Conservation (phyloP, 495 filamentous ascomycete species). For the Lasiosphaeria hispida region DNA sequence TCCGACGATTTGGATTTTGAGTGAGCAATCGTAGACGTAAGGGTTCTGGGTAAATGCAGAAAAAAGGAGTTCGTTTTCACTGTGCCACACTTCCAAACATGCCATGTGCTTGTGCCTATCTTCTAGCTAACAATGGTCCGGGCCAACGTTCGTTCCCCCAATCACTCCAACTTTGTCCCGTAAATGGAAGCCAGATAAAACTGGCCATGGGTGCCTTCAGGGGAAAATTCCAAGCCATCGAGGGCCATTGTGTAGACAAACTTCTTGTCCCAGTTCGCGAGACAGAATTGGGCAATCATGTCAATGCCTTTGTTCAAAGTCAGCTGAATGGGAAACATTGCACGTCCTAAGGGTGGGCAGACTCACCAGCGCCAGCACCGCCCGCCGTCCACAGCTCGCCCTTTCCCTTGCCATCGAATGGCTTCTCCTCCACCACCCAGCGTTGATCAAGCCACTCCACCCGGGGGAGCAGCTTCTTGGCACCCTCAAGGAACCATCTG, state of each 20-base stretch:
- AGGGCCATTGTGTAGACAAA: conserved; percentile 24
- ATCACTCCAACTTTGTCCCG: too few species aligned
- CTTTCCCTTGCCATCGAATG: conserved; percentile 15
- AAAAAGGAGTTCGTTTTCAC: too few species aligned
- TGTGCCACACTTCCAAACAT: too few species aligned
- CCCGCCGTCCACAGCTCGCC: conserved; percentile 29
- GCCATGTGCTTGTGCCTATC: too few species aligned
- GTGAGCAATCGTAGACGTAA: too few species aligned
- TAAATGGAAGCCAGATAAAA: conserved; percentile 8
- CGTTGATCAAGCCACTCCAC: conserved; percentile 23
- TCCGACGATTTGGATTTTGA: conserved; percentile 4
- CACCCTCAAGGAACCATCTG: conserved; percentile 10
- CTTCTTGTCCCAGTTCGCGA: conserved; percentile 20
- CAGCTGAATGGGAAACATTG: not conserved
- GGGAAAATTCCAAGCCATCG: conserved; percentile 18
- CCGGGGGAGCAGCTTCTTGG: conserved; percentile 13
- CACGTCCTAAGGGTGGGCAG: not conserved
- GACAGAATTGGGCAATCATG: conserved; percentile 27
- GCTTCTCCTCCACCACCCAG: conserved; percentile 27
- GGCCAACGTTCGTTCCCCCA: too few species aligned
- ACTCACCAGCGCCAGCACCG: conserved; percentile 23
- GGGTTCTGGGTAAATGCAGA: too few species aligned
- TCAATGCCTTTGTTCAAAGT: conserved; percentile 14
- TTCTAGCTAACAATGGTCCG: too few species aligned
- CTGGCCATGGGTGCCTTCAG: conserved; percentile 12